Conservation (phyloP, 352 stramenopile species). For the Phytophthora chlamydospora region DNA sequence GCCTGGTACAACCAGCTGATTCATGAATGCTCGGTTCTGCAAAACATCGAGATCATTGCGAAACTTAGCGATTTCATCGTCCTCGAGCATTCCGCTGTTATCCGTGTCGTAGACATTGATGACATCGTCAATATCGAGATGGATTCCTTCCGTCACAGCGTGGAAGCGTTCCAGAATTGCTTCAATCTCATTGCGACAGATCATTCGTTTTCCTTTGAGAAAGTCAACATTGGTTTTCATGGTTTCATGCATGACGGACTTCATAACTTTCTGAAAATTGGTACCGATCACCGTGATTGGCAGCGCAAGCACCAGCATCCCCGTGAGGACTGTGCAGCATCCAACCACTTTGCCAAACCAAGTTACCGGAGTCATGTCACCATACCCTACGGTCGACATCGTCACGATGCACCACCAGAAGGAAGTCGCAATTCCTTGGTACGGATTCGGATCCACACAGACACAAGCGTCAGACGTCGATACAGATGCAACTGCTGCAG, state of each 20-base stretch:
- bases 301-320: conserved; percentile 88
- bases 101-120: conserved; percentile 84
- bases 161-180: conserved; percentile 75
- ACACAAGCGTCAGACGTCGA: conserved; percentile 36
- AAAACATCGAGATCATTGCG: conserved; percentile 72
- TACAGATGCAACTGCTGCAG: conserved; percentile 34
- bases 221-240: conserved; percentile 84
- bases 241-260: conserved; percentile 74
- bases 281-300: conserved; percentile 91
- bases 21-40: conserved; percentile 68
- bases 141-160: conserved; percentile 73
- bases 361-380: conserved; percentile 86
- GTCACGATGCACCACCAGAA: conserved; percentile 93
- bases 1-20: conserved; percentile 36
- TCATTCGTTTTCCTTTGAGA: conserved; percentile 72
- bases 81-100: conserved; percentile 79
- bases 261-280: conserved; percentile 89
- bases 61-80: conserved; percentile 76
- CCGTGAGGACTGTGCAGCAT: conserved; percentile 71
- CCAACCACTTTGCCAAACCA: conserved; percentile 75
- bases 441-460: conserved; percentile 82
- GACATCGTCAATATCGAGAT: conserved; percentile 78
- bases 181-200: conserved; percentile 78
- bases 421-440: conserved; percentile 76
- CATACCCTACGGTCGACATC: conserved; percentile 92